Evolutionary conservation across 768 basidiomycete genomes (phyloP).

Genomic region (Brasilioporus rufonigricans): DNA sequence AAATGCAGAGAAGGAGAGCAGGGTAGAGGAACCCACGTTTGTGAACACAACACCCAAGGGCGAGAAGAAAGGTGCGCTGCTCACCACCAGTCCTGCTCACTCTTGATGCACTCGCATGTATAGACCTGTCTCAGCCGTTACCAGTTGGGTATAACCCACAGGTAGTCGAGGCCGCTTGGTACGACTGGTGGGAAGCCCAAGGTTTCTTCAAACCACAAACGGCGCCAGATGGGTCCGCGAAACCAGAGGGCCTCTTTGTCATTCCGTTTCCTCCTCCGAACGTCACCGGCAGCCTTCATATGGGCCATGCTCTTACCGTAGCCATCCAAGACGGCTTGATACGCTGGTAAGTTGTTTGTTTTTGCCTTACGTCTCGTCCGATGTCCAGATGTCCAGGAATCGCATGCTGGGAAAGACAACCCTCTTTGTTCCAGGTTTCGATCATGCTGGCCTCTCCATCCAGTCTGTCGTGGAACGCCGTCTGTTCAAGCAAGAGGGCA

Average conservation of each 20-base stretch:
- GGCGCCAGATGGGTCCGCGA: constrained; percentile 52
- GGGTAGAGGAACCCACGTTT: constrained; percentile 68
- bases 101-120: not conserved
- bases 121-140: constrained; percentile 88
- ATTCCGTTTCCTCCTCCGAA: constrained; percentile 94
- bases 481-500: constrained; percentile 75
- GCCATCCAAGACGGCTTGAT: constrained; percentile 89
- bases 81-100: not conserved
- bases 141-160: constrained; percentile 92
- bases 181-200: constrained; percentile 94
- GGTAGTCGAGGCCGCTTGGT: constrained; percentile 94
- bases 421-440: constrained; percentile 91
- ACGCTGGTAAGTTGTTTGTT: constrained; percentile 63
- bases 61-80: constrained; percentile 81
- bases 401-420: constrained; percentile 94
- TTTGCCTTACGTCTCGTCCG: not conserved
- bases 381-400: constrained; percentile 53
- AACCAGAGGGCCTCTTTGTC: constrained; percentile 72
- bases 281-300: constrained; percentile 93
- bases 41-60: constrained; percentile 89
- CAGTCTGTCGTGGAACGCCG: constrained; percentile 97
- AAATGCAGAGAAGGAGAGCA: constrained; percentile 74
- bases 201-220: constrained; percentile 86
- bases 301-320: constrained; percentile 90
- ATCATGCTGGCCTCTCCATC: constrained; percentile 97